Base-by-base conservation (phyloP, 805 yeast species). In the Metschnikowia anglica region DNA sequence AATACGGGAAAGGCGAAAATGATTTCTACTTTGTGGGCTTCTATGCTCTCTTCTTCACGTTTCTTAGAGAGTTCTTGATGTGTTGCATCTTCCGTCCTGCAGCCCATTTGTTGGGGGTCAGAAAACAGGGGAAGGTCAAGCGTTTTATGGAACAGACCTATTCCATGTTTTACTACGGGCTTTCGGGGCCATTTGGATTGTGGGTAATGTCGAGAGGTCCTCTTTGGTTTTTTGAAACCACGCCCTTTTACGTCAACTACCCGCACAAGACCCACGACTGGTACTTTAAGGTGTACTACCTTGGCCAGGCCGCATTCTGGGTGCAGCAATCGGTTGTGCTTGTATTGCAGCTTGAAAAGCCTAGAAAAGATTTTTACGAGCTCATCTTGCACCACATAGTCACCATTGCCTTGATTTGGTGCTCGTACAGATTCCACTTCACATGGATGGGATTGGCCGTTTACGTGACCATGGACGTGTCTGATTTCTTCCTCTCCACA, bases 231-330 rank as follows among this genome's bases (percentile, higher is more conserved):
- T 93, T 93, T 65, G 77, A 86, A 60, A 93, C 97, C 2, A 72
- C 80, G 3, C 81, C 87, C 27, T 85, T 91, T 72, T 93, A 88
- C 65, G 74, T 62, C 46, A 69, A 77, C 19, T 91, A 84, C 62
- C 99, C 99, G 5, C 98, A 93, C 67, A 72, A 77, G 47, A 73
- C 83, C 25, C 86, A 85, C 58, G 83, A 77, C 43, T 74, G 70
- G 47, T 70, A 74, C 43, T 85, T 85, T 71, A 93, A 93, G 68
- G 63, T 80, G 11, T 93, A 85, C 61, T 93, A 93, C 62, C 71
- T 93, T 48, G 81, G 86, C 31, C 98, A 93, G 69, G 97, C 98
- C 5, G 85, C 97, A 4, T 93, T 88, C 65, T 93, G 99, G 99
- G 81, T 89, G 17, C 99, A 93, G 70, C 99, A 93, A 68, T 83